Conservation (phyloP, 768 basidiomycete species). For the Hygrophorus russula region DNA sequence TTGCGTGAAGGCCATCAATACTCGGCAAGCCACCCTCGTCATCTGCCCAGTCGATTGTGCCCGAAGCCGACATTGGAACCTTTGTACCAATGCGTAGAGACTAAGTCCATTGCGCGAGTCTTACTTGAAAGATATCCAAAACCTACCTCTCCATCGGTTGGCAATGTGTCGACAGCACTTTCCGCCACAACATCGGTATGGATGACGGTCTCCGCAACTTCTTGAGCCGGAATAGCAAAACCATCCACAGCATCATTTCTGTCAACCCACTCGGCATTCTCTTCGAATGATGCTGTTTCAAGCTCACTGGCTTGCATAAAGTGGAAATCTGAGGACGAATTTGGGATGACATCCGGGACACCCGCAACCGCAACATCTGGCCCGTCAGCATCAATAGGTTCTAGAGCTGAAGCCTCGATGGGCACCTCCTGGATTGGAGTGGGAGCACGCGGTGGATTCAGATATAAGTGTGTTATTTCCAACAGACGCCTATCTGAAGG, state of each 20-base stretch:
- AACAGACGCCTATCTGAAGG: conserved; percentile 46
- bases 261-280: conserved; percentile 47
- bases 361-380: conserved; percentile 24
- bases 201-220: conserved; percentile 7
- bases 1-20: conserved; percentile 64
- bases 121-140: neutral
- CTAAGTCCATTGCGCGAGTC: neutral
- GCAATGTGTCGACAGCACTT: conserved; percentile 2
- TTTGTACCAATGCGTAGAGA: neutral
- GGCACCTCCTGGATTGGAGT: conserved; percentile 26
- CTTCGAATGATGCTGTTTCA: conserved; percentile 41
- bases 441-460: conserved; percentile 36
- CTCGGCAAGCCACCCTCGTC: conserved; percentile 74
- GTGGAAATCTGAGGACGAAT: conserved; percentile 45
- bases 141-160: conserved; percentile 11
- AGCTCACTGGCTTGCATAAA: conserved; percentile 81
- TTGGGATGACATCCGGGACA: conserved; percentile 21
- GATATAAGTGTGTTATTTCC: conserved; percentile 42
- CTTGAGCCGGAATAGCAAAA: conserved; percentile 9
- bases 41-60: conserved; percentile 75
- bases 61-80: neutral
- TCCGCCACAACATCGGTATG: conserved; percentile 7
- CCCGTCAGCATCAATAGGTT: conserved; percentile 11
- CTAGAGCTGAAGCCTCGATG: neutral
- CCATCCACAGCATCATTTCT: conserved; percentile 25